Conservation (phyloP, 805 yeast genomes). For the Cyberlindnera euphorbiae region DNA sequence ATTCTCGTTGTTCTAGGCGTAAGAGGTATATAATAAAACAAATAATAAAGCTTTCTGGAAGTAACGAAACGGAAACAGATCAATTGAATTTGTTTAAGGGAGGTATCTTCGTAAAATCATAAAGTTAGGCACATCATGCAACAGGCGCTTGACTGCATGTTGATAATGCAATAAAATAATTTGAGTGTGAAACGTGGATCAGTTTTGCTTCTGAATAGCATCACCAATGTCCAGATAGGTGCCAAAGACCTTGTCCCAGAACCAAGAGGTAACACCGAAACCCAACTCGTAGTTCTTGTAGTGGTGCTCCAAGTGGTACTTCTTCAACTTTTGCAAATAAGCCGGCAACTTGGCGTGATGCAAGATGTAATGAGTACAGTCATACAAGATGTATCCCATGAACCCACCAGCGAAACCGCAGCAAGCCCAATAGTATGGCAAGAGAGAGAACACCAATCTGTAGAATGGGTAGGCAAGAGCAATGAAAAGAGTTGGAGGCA, state of each 20-base stretch:
- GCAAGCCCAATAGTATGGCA: constrained; percentile 83
- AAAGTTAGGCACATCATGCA: no score
- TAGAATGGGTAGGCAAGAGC: constrained; percentile 76
- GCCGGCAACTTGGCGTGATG: constrained; percentile 85
- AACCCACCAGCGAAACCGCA: constrained; percentile 95
- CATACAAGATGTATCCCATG: constrained; percentile 89
- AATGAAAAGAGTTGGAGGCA: constrained; percentile 89
- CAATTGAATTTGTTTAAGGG: no score
- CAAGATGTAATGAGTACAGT: constrained; percentile 87
- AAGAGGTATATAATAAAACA: neutral
- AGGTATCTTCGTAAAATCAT: constrained; percentile 6
- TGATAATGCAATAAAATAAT: no score
- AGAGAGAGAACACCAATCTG: constrained; percentile 63
- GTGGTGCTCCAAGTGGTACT: constrained; percentile 94
- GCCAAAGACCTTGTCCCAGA: constrained; percentile 91
- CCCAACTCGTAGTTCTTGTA: constrained; percentile 96
- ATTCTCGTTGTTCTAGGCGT: no score
- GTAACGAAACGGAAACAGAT: no score
- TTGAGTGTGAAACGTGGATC: no score
- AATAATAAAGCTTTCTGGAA: neutral
- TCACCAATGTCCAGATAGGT: constrained; percentile 54
- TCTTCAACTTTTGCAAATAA: constrained; percentile 73
- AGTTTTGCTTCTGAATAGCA: constrained; percentile 16
- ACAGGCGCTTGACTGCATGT: no score
- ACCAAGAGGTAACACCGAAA: constrained; percentile 89